Conservation (phyloP, 2,329 filamentous ascomycete species). For the Eutypa lata region DNA sequence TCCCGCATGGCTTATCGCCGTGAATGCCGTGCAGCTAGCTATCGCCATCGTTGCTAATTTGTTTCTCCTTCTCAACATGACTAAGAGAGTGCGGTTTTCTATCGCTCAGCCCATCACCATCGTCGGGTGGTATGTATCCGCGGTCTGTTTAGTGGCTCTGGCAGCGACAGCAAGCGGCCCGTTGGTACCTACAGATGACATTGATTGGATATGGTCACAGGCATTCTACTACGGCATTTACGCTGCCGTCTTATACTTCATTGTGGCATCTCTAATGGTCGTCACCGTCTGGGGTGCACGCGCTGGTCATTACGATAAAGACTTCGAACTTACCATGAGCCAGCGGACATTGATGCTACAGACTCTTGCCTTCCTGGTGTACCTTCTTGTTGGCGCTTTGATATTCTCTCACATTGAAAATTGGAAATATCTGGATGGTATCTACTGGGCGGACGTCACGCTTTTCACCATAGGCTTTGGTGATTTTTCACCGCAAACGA, state of each 20-base stretch:
- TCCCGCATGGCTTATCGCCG: conserved; percentile 68
- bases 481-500: conserved; percentile 46
- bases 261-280: conserved; percentile 73
- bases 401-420: conserved; percentile 70
- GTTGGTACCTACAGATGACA: conserved; percentile 38
- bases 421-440: conserved; percentile 73
- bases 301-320: conserved; percentile 66
- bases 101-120: conserved; percentile 83
- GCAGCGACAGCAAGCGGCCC: conserved; percentile 63
- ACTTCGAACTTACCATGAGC: conserved; percentile 74
- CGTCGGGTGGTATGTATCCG: conserved; percentile 68
- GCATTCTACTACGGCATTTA: conserved; percentile 86
- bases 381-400: conserved; percentile 73
- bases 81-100: conserved; percentile 72
- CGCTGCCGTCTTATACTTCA: conserved; percentile 74
- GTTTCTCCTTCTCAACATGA: conserved; percentile 85
- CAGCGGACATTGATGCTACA: conserved; percentile 89
- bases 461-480: conserved; percentile 64
- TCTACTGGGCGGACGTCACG: conserved; percentile 77
- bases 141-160: conserved; percentile 64
- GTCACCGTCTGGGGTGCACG: conserved; percentile 78
- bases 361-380: conserved; percentile 80
- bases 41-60: conserved; percentile 77
- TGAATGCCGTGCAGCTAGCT: conserved; percentile 76
- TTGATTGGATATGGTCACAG: conserved; percentile 66